A percentile compares a stretch with the other conserved stretches of the same genome.
phyloP scores from a whole-genome alignment of 352 stramenopile genomes.

The Pythium utonaiense region DNA sequence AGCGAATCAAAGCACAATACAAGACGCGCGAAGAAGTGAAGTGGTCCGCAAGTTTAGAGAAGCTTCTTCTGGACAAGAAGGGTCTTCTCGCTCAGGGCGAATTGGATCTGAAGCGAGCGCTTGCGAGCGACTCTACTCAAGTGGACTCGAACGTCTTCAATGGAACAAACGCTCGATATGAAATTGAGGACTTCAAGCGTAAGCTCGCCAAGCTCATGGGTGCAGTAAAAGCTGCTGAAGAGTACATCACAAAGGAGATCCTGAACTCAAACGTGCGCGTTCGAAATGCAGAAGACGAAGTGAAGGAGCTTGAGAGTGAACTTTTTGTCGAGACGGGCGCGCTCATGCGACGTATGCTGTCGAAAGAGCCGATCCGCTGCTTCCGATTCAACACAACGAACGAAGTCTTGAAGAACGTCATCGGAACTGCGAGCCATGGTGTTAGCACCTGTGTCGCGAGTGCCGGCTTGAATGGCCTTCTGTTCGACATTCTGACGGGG shows the following conservation, averaged over 20 bases:
- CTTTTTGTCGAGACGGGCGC: conserved; percentile 60
- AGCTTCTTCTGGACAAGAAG: conserved; percentile 56
- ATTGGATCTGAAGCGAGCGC: conserved; percentile 57
- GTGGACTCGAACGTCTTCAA: conserved; percentile 69
- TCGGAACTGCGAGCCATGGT: conserved; percentile 66
- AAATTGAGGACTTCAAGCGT: conserved; percentile 75
- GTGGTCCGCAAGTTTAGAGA: conserved; percentile 44
- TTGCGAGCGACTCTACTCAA: conserved; percentile 56
- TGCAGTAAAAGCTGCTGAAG: conserved; percentile 49
- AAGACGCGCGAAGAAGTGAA: conserved; percentile 56
- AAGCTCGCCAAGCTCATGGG: conserved; percentile 72
- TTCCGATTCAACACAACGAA: conserved; percentile 76
- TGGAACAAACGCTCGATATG: conserved; percentile 52
- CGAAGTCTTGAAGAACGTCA: conserved; percentile 63
- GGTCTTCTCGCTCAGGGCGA: conserved; percentile 51
- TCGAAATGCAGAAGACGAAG: conserved; percentile 61
- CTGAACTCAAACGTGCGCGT: conserved; percentile 62
- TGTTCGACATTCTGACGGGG: conserved; percentile 69
- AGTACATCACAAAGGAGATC: conserved; percentile 56
- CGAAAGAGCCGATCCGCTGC: conserved; percentile 61
- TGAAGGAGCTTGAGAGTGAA: conserved; percentile 64
- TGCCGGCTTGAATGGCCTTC: conserved; percentile 36
- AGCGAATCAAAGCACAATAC: conserved; percentile 57
- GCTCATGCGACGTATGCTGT: conserved; percentile 68
- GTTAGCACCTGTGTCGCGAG: conserved; percentile 56